Evolutionary conservation across 2,329 filamentous ascomycete species (phyloP).

Genomic region (Epichloe gansuensis): DNA sequence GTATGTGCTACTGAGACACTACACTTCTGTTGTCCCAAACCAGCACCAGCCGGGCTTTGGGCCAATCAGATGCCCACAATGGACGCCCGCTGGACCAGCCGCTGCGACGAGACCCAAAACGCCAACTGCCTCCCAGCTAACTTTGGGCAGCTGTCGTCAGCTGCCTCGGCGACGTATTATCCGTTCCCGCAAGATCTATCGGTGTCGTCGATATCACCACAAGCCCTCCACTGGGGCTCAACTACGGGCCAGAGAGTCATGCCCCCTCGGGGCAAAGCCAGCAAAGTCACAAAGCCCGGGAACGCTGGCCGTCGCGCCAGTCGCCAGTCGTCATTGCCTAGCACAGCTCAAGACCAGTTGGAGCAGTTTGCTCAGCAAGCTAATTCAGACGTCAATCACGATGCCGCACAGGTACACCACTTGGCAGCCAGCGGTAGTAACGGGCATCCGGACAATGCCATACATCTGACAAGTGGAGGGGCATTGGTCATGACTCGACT

Average conservation of each 20-base stretch:
- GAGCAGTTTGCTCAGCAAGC: constrained; percentile 15
- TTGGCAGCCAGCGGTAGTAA: not conserved
- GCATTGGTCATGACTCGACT: constrained; percentile 6
- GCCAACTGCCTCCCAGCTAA: not conserved
- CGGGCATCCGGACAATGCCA: constrained; percentile 5
- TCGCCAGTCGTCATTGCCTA: constrained; percentile 17
- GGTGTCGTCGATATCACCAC: constrained; percentile 3
- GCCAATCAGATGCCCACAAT: constrained; percentile 4
- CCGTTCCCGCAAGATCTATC: constrained; percentile 3
- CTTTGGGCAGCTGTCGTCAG: constrained; percentile 11
- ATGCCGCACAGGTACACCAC: constrained; percentile 1
- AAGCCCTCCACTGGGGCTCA: not conserved
- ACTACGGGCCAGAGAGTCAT: constrained; percentile 3
- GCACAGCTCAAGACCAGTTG: constrained; percentile 18
- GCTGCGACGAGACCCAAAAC: constrained; percentile 3
- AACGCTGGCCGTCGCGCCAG: constrained; percentile 9
- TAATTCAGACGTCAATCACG: not conserved
- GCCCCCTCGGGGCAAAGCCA: constrained; percentile 25
- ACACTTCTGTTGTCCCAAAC: not conserved
- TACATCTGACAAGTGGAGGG: constrained; percentile 6
- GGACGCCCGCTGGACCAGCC: constrained; percentile 3
- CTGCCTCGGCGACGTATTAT: constrained; percentile 8
- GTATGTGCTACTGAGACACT: not conserved
- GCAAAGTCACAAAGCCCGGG: constrained; percentile 32
- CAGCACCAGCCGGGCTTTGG: not conserved